These are phyloP conservation scores for Scopulariopsis brevicaulis DNA, from an alignment of 2,329 filamentous ascomycete species.

Conservation along the genomic window DNA sequence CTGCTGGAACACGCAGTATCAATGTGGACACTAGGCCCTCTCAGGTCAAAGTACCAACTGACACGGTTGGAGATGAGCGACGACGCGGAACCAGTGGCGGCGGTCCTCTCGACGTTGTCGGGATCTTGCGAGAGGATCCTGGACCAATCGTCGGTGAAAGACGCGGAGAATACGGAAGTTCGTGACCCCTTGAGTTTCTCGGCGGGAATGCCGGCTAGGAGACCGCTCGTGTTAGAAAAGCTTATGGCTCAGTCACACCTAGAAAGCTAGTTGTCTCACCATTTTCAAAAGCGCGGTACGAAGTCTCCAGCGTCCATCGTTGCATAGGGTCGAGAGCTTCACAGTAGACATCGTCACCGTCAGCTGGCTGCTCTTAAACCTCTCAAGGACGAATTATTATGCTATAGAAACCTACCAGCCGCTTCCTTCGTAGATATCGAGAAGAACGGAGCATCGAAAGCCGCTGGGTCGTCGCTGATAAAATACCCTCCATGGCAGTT, in stretches of 20 bases:
- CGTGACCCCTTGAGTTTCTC: constrained; percentile 15
- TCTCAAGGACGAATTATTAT: background rate
- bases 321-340: constrained; percentile 15
- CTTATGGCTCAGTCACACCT: background rate
- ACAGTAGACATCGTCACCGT: background rate
- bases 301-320: constrained; percentile 12
- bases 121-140: constrained; percentile 19
- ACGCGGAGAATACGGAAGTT: constrained; percentile 23
- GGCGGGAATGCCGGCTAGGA: constrained; percentile 17
- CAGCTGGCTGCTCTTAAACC: background rate
- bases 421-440: constrained; percentile 11
- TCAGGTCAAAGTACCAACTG: constrained; percentile 22
- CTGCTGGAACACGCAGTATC: constrained; percentile 23
- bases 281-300: constrained; percentile 15
- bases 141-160: constrained; percentile 23
- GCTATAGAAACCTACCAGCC: background rate
- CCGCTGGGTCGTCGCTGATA: constrained; percentile 12
- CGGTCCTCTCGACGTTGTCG: constrained; percentile 18
- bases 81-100: constrained; percentile 11
- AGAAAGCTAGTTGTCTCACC: constrained; percentile 1
- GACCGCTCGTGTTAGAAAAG: background rate
- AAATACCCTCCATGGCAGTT: constrained; percentile 13
- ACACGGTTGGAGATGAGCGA: constrained; percentile 25
- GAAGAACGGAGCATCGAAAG: constrained; percentile 15
- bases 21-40: constrained; percentile 21